Base-by-base conservation (phyloP, 1,139 yeast genomes). In the Maudiozyma humilis region DNA sequence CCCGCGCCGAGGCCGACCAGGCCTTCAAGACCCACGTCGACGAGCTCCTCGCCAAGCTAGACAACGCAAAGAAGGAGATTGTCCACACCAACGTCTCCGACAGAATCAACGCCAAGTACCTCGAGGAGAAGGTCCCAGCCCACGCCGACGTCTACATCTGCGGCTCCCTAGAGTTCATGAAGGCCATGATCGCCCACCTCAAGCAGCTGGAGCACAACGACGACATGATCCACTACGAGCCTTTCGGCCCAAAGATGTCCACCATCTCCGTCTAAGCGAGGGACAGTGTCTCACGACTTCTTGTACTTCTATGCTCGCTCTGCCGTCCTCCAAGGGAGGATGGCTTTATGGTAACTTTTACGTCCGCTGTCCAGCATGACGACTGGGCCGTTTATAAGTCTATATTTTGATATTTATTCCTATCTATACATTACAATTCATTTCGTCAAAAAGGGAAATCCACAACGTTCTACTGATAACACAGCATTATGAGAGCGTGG, bases 231-330 rank as follows among this genome's bases (percentile, higher is more conserved):
- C 63, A 59, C 41, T 59, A 59, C 47, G 63, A 59, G 45, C 61
- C 61, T 38, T 59, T 59, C 38, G 63, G 64, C 39, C 63, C 63
- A 44, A 60, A 60, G 49, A 60, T 60, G 64, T 43, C 56, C 16
- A 59, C 60, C 15, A 47, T 56, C 16, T 46, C 32, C n/a, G 42
- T 40, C 12, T 40, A 32, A 23, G 13, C 18, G n/a, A 14, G 27
- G 8, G 8, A 23, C 6, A 23, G 27, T 6, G 27, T n/a, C n/a
- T n/a, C n/a, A n/a, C n/a, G n/a, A n/a, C n/a, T n/a, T n/a, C n/a
- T n/a, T n/a, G n/a, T n/a, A n/a, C n/a, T n/a, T n/a, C n/a, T n/a
- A n/a, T n/a, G n/a, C n/a, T n/a, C n/a, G n/a, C n/a, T n/a, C n/a
- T n/a, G n/a, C n/a, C n/a, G n/a, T n/a, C n/a, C n/a, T n/a, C n/a